Base-by-base conservation (phyloP, 2,329 filamentous ascomycete genomes). In the Trichoderma guizhouense region DNA sequence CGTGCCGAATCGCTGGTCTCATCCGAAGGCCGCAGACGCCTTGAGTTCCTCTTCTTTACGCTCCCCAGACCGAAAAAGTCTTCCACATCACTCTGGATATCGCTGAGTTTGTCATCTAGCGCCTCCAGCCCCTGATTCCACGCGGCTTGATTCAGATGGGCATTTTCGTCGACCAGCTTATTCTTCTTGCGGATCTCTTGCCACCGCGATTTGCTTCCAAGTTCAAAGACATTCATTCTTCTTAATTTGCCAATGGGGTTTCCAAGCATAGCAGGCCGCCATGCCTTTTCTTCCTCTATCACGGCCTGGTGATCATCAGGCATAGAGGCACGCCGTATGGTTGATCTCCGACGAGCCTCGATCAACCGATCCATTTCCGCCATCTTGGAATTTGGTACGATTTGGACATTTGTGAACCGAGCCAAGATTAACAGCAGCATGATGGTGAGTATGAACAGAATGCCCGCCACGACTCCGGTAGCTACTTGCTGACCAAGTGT, bases 261-360 rank as follows among this genome's bases (percentile, higher is more conserved):
- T 14, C 92, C 92, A 77, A 93, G 88, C 74, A 94, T 87, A 32
- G 90, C 85, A 1, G 92, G 90, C 72, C 88, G 88, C 91, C 90
- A 94, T 61, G 90, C 86, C 57, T 86, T 84, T 73, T 88, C 86
- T 68, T 86, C 86, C 12, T 86, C 81, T 74, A 86, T 82, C 36
- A 82, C 76, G 3, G 83, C 82, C 58, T 82, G 77, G 55, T 76
- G 76, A 60, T 82, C 76, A 74, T 79, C 79, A 8, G 82, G 81
- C 78, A 81, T 80, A 5, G 84, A 84, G 5, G 81, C 81, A n/a
- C 83, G 83, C 2, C 84, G 83, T 64, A 83, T 81, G 18, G 83
- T 80, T 69, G 86, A 88, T 69, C 83, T 81, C 36, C 85, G 81
- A n/a, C 87, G 85, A 24, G 83, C 83, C 74, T 84, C 80, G 7